A percentile compares a stretch with the other conserved stretches of the same genome.
These are phyloP conservation scores for Talaromyces trachyspermus DNA, from an alignment of 495 filamentous ascomycete species.

Conservation along the genomic window DNA sequence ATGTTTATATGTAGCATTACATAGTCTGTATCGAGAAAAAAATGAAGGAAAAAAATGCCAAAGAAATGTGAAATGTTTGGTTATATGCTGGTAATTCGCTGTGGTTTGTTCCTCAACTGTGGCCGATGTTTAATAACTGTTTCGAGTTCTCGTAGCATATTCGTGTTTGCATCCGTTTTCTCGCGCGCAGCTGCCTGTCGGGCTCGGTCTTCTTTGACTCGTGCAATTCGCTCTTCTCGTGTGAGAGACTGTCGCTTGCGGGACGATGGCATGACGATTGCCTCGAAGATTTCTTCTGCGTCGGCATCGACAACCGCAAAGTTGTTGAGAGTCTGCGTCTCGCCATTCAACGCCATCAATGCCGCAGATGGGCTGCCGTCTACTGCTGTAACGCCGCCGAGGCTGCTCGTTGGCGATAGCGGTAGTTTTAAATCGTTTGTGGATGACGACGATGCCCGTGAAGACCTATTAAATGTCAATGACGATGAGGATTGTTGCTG, in stretches of 20 bases:
- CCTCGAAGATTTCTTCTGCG: conserved; percentile 84
- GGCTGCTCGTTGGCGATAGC: conserved; percentile 68
- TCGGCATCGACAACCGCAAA: conserved; percentile 18
- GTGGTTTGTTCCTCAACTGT: conserved; percentile 31
- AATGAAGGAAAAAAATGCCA: neutral
- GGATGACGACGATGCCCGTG: conserved; percentile 49
- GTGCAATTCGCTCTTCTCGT: conserved; percentile 79
- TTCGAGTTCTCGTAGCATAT: conserved; percentile 87
- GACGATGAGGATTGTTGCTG: conserved; percentile 21
- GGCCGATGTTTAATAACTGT: conserved; percentile 77
- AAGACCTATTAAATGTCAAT: conserved; percentile 52
- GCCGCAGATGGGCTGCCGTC: conserved; percentile 74
- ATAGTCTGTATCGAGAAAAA: neutral
- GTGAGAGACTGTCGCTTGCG: conserved; percentile 65
- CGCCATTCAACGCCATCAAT: conserved; percentile 67
- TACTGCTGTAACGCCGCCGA: conserved; percentile 79
- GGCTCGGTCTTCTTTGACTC: conserved; percentile 81
- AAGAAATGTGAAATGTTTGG: neutral
- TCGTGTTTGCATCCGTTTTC: conserved; percentile 67
- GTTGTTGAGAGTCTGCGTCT: conserved; percentile 28
- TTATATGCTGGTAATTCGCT: conserved; percentile 44
- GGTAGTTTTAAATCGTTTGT: conserved; percentile 63
- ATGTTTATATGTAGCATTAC: neutral
- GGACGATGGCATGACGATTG: conserved; percentile 61
- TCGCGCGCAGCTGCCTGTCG: conserved; percentile 59